These are phyloP conservation scores for Lepiota venenata DNA, from an alignment of 768 basidiomycete species.

Conservation along the genomic window DNA sequence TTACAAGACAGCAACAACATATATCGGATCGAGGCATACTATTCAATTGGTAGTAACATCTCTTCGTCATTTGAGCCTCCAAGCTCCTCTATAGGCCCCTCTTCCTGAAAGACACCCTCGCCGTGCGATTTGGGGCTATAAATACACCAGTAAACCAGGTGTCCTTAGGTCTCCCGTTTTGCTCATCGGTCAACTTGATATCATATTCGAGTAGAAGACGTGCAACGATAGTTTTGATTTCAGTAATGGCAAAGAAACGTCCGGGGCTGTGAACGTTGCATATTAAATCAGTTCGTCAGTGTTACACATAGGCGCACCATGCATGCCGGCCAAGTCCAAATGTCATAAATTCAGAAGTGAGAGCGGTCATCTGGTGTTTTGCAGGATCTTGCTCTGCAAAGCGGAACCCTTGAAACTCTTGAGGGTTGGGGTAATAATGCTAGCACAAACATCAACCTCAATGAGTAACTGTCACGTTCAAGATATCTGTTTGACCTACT, in stretches of 20 bases:
- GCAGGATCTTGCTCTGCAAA: conserved; percentile 23
- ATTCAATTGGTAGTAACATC: too few species aligned
- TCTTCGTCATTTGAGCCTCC: too few species aligned
- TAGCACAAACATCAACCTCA: background rate
- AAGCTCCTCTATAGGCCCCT: background rate
- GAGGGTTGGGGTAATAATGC: conserved; percentile 27
- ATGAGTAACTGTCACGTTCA: background rate
- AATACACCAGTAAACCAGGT: conserved; percentile 14
- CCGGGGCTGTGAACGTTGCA: conserved; percentile 22
- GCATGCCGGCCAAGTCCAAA: conserved; percentile 34
- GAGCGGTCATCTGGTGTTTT: conserved; percentile 25
- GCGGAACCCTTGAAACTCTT: conserved; percentile 39
- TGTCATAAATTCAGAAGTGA: conserved; percentile 23
- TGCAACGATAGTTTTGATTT: conserved; percentile 43
- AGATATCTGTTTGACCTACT: background rate
- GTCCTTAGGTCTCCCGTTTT: conserved; percentile 2
- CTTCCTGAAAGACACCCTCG: conserved; percentile 15
- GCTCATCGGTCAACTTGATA: conserved; percentile 24
- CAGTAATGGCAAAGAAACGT: conserved; percentile 40
- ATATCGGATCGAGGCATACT: too few species aligned
- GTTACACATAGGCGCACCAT: conserved; percentile 5
- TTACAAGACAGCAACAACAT: too few species aligned
- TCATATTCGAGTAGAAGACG: conserved; percentile 40
- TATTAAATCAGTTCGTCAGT: background rate
- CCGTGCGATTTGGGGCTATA: conserved; percentile 14